Evolutionary conservation across 805 yeast genomes (phyloP), one percentile per base, ranked within the genome.

Genomic region (Tetrapisispora iriomotensis): DNA sequence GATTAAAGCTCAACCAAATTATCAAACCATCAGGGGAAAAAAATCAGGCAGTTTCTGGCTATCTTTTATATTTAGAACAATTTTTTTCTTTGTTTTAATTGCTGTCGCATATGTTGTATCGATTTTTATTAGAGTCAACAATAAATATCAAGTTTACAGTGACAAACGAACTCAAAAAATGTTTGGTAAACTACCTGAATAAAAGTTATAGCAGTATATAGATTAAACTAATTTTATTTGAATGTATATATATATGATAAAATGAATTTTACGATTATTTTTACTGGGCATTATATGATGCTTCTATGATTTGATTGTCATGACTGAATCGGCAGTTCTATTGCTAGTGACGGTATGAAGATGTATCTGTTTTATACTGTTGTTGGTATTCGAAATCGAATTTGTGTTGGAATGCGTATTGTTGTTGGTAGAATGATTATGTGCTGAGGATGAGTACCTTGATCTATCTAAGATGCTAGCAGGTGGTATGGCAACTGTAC

Each of bases 401-500:
- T 30, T 34, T 2, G 30, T 34, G 25, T 21, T 34, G 13, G 23
- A 20, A 10, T 6, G 12, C 9, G 20, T 30, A 14, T 18, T 29
- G n/a, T 18, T 34, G 17, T 25, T 34, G 8, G 29, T 33, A 3
- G 19, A 24, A 33, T 25, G 25, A 10, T 34, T 34, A 9, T 22
- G 23, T 23, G 47, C 18, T 30, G 34, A 3, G 38, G 41, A 32
- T 25, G 47, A 20, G 8, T 39, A 15, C 24, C 65, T 53, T 8
- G 73, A 60, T 38, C 80, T 61, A 46, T 77, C 85, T 61, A 77
- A 62, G 8, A 79, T 76, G 46, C 82, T 74, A n/a, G 83, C 81
- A 0, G 87, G 86, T 1, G 86, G 76, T 14, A 80, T 79, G 0
- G 85, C 85, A 21, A 76, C 66, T 0, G 82, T 75, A 37, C 82